phyloP scores from a whole-genome alignment of 2,329 filamentous ascomycete genomes.

The Trichoderma lentiforme region DNA sequence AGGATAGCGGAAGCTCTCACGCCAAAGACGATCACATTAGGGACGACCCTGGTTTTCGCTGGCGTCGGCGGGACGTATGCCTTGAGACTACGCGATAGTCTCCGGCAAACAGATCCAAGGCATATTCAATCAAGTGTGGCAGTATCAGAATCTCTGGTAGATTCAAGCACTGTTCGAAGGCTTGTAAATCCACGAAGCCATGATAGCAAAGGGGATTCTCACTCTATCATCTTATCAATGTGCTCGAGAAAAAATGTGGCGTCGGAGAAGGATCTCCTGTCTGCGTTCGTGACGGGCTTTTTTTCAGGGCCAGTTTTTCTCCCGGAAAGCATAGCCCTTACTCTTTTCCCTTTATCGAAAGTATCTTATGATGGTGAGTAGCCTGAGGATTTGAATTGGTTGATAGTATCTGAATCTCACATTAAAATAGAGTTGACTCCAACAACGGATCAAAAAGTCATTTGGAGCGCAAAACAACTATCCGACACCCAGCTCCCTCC shows the following conservation, averaged over 20 bases:
- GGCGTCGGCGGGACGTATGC: neutral
- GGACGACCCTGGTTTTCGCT: neutral
- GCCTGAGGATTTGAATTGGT: neutral
- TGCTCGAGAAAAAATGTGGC: neutral
- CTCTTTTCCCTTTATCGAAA: neutral
- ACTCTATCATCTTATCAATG: neutral
- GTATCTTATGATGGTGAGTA: neutral
- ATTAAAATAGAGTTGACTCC: neutral
- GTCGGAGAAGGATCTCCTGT: neutral
- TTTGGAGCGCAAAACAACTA: neutral
- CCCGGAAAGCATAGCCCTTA: neutral
- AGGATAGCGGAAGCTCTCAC: neutral
- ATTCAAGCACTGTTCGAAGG: neutral
- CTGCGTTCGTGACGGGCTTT: neutral
- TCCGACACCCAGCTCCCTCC: neutral
- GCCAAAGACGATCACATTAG: neutral
- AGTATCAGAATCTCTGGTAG: neutral
- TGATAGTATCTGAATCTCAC: neutral
- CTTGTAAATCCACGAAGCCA: neutral
- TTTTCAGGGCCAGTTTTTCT: constrained; percentile 5
- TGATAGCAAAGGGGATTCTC: neutral
- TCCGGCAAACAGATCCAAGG: neutral
- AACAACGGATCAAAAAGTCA: neutral
- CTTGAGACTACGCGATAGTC: neutral
- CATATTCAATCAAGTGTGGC: neutral